Base-by-base conservation (phyloP, 2,329 filamentous ascomycete species). In the Fusarium lateritium region DNA sequence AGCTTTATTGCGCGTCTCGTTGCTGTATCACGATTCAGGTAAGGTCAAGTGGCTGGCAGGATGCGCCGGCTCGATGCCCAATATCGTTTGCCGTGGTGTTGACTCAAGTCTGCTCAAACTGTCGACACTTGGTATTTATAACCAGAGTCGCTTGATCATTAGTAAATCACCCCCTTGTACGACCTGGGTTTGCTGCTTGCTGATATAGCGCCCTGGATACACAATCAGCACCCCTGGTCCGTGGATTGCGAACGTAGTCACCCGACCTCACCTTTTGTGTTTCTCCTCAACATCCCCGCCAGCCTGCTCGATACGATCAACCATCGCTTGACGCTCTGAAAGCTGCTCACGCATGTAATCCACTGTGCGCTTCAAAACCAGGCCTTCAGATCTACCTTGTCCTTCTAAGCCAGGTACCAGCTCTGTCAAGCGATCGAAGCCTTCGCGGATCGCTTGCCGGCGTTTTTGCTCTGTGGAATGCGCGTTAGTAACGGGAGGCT, bases 321-420 rank as follows among this genome's bases (percentile, higher is more conserved):
- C 82, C 58, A 93, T 79, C 24, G 82, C 79, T 56, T 86, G 83
- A 19, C 91, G 84, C 76, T 88, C 85, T 47, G 84, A 81, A 10
- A 93, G 79, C 75, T 90, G 83, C 64, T 88, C 80, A 42, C 83
- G 83, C 75, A 92, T 90, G 66, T 85, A 91, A 15, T 91, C 88
- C 31, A 92, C 87, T 0, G 91, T 92, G 69, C 86, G 86, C 67
- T 90, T 88, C 22, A 97, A 84, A n/a, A 97, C 93, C 19, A 94
- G 84, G 28, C 92, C 93, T 78, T 97, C 94, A 68, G 93, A 96
- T 45, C 94, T 89, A 2, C 92, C 94, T 75, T 94, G 92, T 1
- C 94, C 94, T 73, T 93, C 88, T 54, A 97, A 85, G 1, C 92
- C 93, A 0, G 94, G 94, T 2, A 97, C 93, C 33, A 97, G 85